A percentile compares a stretch with the other conserved stretches of the same genome.
Evolutionary conservation across 2,329 filamentous ascomycete genomes (phyloP).

Genomic region (Scorias spongiosa): DNA sequence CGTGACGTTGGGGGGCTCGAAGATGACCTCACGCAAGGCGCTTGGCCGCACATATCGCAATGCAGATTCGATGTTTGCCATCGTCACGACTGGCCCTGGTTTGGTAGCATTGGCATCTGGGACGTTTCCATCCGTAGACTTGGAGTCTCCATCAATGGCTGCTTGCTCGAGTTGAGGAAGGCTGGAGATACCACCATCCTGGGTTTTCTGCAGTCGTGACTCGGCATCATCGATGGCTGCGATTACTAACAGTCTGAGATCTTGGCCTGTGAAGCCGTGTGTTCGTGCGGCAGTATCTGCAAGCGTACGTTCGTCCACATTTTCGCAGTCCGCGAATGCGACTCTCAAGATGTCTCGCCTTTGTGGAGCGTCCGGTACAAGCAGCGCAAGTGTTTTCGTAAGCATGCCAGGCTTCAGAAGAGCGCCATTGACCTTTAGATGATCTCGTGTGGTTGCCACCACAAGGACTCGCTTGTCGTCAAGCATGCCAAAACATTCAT

Average conservation of each 20-base stretch:
- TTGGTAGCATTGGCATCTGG: background rate
- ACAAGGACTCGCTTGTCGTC: slow-evolving; percentile 48
- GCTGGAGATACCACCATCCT: slow-evolving; percentile 1
- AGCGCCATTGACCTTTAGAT: slow-evolving; percentile 54
- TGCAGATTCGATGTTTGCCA: slow-evolving; percentile 48
- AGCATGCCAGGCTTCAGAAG: slow-evolving; percentile 54
- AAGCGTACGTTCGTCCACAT: slow-evolving; percentile 39
- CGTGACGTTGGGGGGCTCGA: slow-evolving; percentile 71
- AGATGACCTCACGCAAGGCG: slow-evolving; percentile 76
- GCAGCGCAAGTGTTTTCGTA: slow-evolving; percentile 52
- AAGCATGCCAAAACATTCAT: slow-evolving; percentile 41
- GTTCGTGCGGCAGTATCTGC: slow-evolving; percentile 45
- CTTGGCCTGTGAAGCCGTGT: slow-evolving; percentile 72
- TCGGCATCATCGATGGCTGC: slow-evolving; percentile 31
- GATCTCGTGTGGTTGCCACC: slow-evolving; percentile 58
- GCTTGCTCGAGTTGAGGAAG: background rate
- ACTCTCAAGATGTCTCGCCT: slow-evolving; percentile 60
- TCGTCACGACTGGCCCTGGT: slow-evolving; percentile 1
- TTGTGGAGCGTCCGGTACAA: slow-evolving; percentile 57
- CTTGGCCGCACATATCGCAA: slow-evolving; percentile 59
- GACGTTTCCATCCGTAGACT: background rate
- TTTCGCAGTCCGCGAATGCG: slow-evolving; percentile 28
- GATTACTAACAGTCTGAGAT: slow-evolving; percentile 52
- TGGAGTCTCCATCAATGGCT: background rate
- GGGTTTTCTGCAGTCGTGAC: slow-evolving; percentile 18